Evolutionary conservation across 768 basidiomycete species (phyloP).

Genomic region (Lactarius tabidus): DNA sequence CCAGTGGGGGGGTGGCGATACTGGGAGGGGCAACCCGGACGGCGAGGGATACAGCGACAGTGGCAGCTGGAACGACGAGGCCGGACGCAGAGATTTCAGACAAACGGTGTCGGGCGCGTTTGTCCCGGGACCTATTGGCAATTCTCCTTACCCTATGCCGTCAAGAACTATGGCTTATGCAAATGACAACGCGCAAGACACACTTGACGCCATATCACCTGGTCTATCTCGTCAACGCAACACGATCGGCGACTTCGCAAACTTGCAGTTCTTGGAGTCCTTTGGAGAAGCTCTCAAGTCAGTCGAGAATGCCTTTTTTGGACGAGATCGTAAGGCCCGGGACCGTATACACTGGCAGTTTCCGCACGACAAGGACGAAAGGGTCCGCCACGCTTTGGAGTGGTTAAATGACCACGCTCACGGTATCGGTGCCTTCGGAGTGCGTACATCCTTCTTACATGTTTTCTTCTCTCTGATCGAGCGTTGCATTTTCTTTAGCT

Average conservation of each 20-base stretch:
- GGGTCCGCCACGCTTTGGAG: slow-evolving; percentile 19
- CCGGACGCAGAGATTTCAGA: slow-evolving; percentile 10
- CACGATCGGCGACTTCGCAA: slow-evolving; percentile 14
- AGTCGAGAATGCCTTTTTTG: slow-evolving; percentile 25
- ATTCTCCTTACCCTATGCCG: slow-evolving; percentile 22
- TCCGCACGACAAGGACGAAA: slow-evolving; percentile 25
- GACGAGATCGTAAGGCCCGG: slow-evolving; percentile 25
- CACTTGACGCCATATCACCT: slow-evolving; percentile 13
- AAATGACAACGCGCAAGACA: not conserved
- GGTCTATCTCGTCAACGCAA: slow-evolving; percentile 12
- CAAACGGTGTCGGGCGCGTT: slow-evolving; percentile 13
- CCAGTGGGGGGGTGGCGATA: slow-evolving; percentile 3
- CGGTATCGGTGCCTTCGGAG: slow-evolving; percentile 25
- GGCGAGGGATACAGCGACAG: slow-evolving; percentile 18
- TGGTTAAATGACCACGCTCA: slow-evolving; percentile 21
- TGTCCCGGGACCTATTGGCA: slow-evolving; percentile 6
- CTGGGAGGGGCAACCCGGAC: slow-evolving; percentile 10
- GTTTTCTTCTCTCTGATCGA: not conserved
- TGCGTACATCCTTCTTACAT: slow-evolving; percentile 9
- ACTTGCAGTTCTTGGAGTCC: slow-evolving; percentile 18
- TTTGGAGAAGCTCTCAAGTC: slow-evolving; percentile 18
- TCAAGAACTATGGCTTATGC: slow-evolving; percentile 28
- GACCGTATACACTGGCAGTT: slow-evolving; percentile 28
- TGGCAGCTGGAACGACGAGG: slow-evolving; percentile 18
- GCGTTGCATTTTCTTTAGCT: slow-evolving; percentile 9